phyloP scores from a whole-genome alignment of 371 early-diverging fungal species.

The Mucor racemosus region DNA sequence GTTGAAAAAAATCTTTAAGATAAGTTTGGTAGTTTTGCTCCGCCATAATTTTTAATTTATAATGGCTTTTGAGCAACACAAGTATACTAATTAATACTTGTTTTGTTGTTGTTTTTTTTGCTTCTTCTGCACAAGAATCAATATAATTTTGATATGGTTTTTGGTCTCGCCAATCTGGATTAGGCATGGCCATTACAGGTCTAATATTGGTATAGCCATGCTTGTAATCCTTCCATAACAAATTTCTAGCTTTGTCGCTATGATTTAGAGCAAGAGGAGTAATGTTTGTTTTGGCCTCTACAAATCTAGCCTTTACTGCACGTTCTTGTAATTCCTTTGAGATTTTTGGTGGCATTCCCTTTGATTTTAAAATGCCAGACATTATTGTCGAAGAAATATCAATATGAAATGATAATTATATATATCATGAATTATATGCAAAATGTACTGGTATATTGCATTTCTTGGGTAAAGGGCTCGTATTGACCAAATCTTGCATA shows the following conservation, averaged over 20 bases:
- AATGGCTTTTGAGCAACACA: too few relatives aligned
- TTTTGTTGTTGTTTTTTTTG: conserved; percentile 4
- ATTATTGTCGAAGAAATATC: neutral
- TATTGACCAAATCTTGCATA: neutral
- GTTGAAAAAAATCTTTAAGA: too few relatives aligned
- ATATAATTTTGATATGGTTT: conserved; percentile 2
- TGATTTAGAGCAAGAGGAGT: conserved; percentile 20
- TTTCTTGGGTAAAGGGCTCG: conserved; percentile 5
- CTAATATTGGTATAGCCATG: conserved; percentile 24
- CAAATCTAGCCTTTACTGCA: conserved; percentile 14
- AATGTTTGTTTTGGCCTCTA: neutral
- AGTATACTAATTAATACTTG: conserved; percentile 13
- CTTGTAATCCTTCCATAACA: conserved; percentile 29
- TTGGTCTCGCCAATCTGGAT: conserved; percentile 16
- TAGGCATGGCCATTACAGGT: conserved; percentile 13
- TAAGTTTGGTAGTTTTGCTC: too few relatives aligned
- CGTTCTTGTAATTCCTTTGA: conserved; percentile 18
- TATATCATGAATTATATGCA: neutral
- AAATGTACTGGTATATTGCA: neutral
- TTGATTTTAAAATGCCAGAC: neutral
- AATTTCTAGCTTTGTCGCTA: conserved; percentile 15
- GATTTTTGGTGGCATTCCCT: conserved; percentile 21
- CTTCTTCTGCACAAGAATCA: conserved; percentile 7
- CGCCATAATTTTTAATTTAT: too few relatives aligned
- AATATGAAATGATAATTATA: too few relatives aligned